A percentile compares a stretch with the other conserved stretches of the same genome.
phyloP scores from a whole-genome alignment of 768 basidiomycete species.

The Lentinula raphanica region DNA sequence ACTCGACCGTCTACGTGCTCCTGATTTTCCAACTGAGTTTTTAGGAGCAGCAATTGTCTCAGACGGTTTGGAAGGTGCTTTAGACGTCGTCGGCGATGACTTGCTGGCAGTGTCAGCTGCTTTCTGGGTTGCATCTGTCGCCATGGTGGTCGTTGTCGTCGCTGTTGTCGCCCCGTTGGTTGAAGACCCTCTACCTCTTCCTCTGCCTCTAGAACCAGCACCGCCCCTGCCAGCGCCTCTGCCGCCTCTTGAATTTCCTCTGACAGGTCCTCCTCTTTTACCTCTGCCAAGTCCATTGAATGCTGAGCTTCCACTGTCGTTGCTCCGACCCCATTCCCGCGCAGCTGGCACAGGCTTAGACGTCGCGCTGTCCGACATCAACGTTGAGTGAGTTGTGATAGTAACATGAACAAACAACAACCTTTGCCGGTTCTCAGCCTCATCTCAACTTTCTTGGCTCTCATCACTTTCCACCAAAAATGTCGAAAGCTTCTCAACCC shows the following conservation, averaged over 20 bases:
- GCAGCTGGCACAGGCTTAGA: not conserved
- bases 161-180: conserved; percentile 5
- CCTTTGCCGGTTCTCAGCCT: not conserved
- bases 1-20: conserved; percentile 43
- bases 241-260: conserved; percentile 30
- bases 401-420: not conserved
- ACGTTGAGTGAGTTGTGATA: not conserved
- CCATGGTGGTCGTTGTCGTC: not conserved
- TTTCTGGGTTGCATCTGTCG: not conserved
- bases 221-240: conserved; percentile 19
- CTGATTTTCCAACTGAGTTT: conserved; percentile 31
- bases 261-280: conserved; percentile 21
- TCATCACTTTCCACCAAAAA: conserved; percentile 27
- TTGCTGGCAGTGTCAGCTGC: not conserved
- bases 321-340: conserved; percentile 38
- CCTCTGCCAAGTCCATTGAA: conserved; percentile 39
- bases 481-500: conserved; percentile 95
- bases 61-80: conserved; percentile 5
- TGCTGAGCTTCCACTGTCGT: conserved; percentile 41
- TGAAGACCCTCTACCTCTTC: conserved; percentile 26
- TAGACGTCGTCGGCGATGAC: not conserved
- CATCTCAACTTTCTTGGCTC: not conserved
- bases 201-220: conserved; percentile 4
- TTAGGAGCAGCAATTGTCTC: conserved; percentile 19
- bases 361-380: not conserved